Percentiles rank a stretch among this genome's conserved stretches.
Evolutionary conservation across 805 yeast species (phyloP).

Genomic region (Candida nanaspora): DNA sequence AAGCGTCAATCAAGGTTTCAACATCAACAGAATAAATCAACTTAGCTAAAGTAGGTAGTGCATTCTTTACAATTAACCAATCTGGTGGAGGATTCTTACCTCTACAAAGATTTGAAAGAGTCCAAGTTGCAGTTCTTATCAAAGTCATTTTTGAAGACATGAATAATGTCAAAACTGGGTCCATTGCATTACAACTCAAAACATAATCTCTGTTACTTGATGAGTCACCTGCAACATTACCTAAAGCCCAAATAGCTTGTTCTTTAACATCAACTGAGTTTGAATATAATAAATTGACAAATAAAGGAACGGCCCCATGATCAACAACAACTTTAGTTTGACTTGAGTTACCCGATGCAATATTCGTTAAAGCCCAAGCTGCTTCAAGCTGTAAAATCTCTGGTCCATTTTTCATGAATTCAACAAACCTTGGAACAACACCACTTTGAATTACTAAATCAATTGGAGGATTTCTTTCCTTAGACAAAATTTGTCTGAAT

Average conservation of each 20-base stretch:
- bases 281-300: conserved; percentile 75
- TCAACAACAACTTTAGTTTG: conserved; percentile 90
- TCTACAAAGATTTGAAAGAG: conserved; percentile 90
- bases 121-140: conserved; percentile 97
- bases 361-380: conserved; percentile 99
- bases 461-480: conserved; percentile 95
- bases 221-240: conserved; percentile 98
- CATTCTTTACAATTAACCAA: conserved; percentile 81
- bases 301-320: conserved; percentile 88
- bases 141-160: conserved; percentile 79
- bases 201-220: conserved; percentile 86
- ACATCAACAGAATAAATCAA: conserved; percentile 84
- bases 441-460: conserved; percentile 89
- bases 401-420: conserved; percentile 73
- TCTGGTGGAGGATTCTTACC: conserved; percentile 96
- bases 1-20: conserved; percentile 93
- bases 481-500: conserved; percentile 87
- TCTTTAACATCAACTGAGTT: conserved; percentile 88
- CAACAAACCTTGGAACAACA: conserved; percentile 86
- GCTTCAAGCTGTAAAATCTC: conserved; percentile 93
- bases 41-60: conserved; percentile 87
- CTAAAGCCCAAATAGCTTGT: conserved; percentile 99
- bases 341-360: conserved; percentile 87
- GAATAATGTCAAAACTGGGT: conserved; percentile 75
- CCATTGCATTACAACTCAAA: conserved; percentile 78